Conservation (phyloP, 129 eudicot species). For the Arctium minus region DNA sequence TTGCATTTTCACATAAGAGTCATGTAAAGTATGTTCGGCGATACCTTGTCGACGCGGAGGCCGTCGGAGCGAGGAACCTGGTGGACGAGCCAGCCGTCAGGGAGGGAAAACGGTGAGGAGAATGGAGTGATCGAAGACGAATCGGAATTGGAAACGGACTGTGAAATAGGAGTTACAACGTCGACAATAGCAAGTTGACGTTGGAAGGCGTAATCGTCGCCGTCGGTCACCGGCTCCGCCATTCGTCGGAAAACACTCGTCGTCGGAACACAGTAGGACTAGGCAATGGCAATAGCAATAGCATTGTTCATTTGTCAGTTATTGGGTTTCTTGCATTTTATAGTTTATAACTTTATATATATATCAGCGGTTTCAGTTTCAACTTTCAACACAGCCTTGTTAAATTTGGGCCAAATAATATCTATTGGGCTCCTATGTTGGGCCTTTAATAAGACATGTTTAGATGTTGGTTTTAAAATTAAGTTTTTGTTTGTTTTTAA, state of each 20-base stretch:
- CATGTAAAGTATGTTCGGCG: background rate
- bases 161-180: conserved; percentile 7
- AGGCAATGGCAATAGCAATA: background rate
- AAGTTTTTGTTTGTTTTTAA: too few relatives aligned
- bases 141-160: background rate
- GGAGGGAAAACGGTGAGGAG: conserved; percentile 37
- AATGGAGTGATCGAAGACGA: conserved; percentile 9
- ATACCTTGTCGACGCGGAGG: conserved; percentile 50
- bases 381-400: background rate
- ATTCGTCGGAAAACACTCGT: conserved; percentile 4
- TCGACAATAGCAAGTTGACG: conserved; percentile 31
- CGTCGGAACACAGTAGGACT: background rate
- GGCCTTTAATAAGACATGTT: background rate
- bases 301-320: background rate
- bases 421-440: background rate
- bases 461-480: background rate
- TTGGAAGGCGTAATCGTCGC: conserved; percentile 10
- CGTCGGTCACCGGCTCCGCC: conserved; percentile 18
- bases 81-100: conserved; percentile 48
- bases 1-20: background rate
- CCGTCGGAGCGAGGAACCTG: conserved; percentile 45
- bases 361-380: too few relatives aligned
- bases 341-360: background rate
- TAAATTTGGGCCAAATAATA: background rate
- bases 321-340: background rate